A percentile compares a stretch with the other conserved stretches of the same genome.
These are phyloP conservation scores for Tremella yokohamensis DNA, from an alignment of 768 basidiomycete species.

Conservation along the genomic window DNA sequence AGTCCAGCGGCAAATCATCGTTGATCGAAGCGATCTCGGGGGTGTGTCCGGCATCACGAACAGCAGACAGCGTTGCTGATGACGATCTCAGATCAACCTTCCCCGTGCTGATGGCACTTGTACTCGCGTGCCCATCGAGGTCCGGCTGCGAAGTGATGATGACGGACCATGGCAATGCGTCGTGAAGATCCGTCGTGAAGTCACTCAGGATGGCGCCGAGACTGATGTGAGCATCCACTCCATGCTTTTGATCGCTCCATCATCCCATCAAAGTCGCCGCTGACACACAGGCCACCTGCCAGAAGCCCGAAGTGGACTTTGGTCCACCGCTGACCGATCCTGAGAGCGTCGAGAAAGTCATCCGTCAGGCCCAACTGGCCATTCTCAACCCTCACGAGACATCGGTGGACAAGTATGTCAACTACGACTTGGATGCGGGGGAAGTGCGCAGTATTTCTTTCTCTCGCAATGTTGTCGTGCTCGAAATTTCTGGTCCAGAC, in stretches of 20 bases:
- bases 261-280: neutral
- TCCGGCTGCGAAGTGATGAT: constrained; percentile 5
- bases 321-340: constrained; percentile 1
- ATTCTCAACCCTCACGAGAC: constrained; percentile 14
- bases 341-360: neutral
- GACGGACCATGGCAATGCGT: constrained; percentile 5
- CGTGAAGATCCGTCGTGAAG: constrained; percentile 9
- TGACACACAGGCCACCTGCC: neutral
- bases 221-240: neutral
- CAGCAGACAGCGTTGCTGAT: neutral
- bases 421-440: neutral
- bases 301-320: constrained; percentile 7
- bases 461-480: constrained; percentile 10
- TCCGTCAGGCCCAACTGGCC: constrained; percentile 13
- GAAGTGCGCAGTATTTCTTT: constrained; percentile 1
- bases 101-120: constrained; percentile 13
- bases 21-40: constrained; percentile 15
- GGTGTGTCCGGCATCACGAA: neutral
- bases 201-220: neutral
- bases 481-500: constrained; percentile 48
- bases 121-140: constrained; percentile 14
- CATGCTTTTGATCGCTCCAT: too few species aligned
- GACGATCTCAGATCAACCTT: constrained; percentile 9
- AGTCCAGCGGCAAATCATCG: constrained; percentile 11
- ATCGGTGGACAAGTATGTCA: neutral